phyloP scores from a whole-genome alignment of 495 filamentous ascomycete genomes.

The Sordaria brevicollis region DNA sequence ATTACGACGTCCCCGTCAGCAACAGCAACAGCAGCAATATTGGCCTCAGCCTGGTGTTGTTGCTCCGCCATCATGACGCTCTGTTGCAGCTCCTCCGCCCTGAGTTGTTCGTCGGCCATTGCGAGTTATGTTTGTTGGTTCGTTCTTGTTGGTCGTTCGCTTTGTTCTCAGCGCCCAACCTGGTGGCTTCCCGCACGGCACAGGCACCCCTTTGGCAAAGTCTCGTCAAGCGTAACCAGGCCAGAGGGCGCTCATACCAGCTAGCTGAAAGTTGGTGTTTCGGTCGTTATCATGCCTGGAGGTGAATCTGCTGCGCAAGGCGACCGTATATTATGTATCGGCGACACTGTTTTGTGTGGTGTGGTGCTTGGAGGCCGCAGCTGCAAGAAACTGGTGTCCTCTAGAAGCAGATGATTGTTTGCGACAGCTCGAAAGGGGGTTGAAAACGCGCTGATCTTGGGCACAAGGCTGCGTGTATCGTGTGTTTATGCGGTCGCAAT shows the following conservation, averaged over 20 bases:
- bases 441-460: conserved; percentile 5
- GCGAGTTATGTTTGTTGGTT: conserved; percentile 4
- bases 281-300: conserved; percentile 12
- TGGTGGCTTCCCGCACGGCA: background rate
- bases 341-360: background rate
- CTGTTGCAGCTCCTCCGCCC: conserved; percentile 41
- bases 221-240: conserved; percentile 10
- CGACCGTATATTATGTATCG: background rate
- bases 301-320: conserved; percentile 1
- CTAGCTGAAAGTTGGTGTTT: background rate
- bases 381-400: background rate
- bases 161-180: background rate
- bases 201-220: conserved; percentile 3
- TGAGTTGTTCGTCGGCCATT: conserved; percentile 39
- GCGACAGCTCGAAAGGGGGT: background rate
- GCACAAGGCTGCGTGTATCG: background rate
- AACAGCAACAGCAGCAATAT: too few species aligned
- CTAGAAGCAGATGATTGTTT: background rate
- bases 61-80: conserved; percentile 36
- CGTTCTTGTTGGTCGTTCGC: background rate
- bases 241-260: conserved; percentile 13
- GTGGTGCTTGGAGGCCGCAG: background rate
- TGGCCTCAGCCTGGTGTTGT: conserved; percentile 25
- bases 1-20: conserved; percentile 21
- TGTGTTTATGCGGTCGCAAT: background rate